Conservation (phyloP, 495 filamentous ascomycete genomes). For the Xylaria acuta region DNA sequence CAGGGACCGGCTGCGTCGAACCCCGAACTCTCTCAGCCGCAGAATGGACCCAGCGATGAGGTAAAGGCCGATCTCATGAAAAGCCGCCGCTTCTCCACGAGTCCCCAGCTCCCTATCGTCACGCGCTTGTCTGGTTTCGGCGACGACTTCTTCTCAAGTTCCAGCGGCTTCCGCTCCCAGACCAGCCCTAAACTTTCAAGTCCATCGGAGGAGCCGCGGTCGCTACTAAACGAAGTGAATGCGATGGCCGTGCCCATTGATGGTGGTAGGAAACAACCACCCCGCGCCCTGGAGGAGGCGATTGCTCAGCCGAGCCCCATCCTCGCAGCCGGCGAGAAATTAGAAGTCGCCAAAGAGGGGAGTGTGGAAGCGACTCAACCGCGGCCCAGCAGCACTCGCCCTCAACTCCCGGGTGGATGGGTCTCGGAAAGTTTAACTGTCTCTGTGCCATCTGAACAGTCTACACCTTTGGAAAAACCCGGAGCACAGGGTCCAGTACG, state of each 20-base stretch:
- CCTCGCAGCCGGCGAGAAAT: neutral
- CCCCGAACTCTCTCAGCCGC: neutral
- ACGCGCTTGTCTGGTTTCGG: slow-evolving; percentile 71
- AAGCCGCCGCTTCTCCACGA: slow-evolving; percentile 47
- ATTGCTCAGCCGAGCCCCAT: neutral
- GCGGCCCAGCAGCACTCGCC: slow-evolving; percentile 40
- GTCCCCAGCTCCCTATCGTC: slow-evolving; percentile 67
- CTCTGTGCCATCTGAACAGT: slow-evolving; percentile 36
- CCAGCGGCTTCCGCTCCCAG: slow-evolving; percentile 25
- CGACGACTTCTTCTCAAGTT: slow-evolving; percentile 49
- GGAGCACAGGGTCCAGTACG: slow-evolving; percentile 22
- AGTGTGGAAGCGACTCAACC: neutral
- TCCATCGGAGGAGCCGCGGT: neutral
- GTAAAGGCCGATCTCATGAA: slow-evolving; percentile 22
- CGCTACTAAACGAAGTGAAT: slow-evolving; percentile 1
- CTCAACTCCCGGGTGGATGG: slow-evolving; percentile 70
- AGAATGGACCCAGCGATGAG: slow-evolving; percentile 6
- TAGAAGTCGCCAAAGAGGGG: neutral
- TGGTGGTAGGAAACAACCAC: neutral
- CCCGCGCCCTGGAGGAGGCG: neutral
- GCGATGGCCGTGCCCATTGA: slow-evolving; percentile 24
- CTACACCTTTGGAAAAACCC: slow-evolving; percentile 30
- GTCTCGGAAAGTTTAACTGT: slow-evolving; percentile 61
- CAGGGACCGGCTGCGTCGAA: slow-evolving; percentile 11
- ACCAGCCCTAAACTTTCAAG: neutral